Percentiles rank a stretch among this genome's conserved stretches.
Evolutionary conservation across 345 rosid species (phyloP).

Genomic region (Stellera chamaejasme): DNA sequence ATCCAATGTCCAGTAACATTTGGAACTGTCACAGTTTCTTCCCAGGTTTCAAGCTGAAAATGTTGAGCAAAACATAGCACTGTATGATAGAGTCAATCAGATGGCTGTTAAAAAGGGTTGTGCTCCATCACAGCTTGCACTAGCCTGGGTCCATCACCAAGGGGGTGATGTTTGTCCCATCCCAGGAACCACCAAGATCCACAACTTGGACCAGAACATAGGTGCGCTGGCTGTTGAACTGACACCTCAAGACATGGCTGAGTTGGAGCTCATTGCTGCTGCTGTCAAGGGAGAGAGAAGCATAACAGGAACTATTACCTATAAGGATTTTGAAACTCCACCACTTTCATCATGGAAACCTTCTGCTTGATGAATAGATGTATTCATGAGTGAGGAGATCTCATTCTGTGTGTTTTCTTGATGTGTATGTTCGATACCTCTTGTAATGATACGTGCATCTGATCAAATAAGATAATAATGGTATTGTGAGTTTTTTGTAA

Average conservation of each 20-base stretch:
- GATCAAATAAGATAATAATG: background rate
- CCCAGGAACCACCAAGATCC: constrained; percentile 54
- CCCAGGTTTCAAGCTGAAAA: constrained; percentile 62
- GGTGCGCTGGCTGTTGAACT: constrained; percentile 52
- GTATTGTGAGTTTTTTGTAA: no score
- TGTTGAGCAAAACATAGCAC: constrained; percentile 31
- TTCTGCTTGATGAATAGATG: background rate
- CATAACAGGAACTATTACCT: background rate
- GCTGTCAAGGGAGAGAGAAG: constrained; percentile 38
- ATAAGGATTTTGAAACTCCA: constrained; percentile 37
- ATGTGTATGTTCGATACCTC: no score
- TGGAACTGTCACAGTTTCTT: no score
- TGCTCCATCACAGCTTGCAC: constrained; percentile 58
- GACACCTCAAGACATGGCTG: constrained; percentile 42
- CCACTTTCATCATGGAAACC: constrained; percentile 51
- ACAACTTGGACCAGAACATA: constrained; percentile 47
- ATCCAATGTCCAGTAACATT: background rate
- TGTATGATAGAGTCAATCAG: constrained; percentile 33
- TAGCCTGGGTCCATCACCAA: constrained; percentile 55
- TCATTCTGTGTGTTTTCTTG: no score
- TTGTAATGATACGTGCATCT: no score
- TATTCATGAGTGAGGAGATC: no score
- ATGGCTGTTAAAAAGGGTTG: constrained; percentile 44
- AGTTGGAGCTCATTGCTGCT: constrained; percentile 38
- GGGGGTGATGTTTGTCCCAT: constrained; percentile 27